Conservation (phyloP, 2,329 filamentous ascomycete species). For the Escovopsis weberi region DNA sequence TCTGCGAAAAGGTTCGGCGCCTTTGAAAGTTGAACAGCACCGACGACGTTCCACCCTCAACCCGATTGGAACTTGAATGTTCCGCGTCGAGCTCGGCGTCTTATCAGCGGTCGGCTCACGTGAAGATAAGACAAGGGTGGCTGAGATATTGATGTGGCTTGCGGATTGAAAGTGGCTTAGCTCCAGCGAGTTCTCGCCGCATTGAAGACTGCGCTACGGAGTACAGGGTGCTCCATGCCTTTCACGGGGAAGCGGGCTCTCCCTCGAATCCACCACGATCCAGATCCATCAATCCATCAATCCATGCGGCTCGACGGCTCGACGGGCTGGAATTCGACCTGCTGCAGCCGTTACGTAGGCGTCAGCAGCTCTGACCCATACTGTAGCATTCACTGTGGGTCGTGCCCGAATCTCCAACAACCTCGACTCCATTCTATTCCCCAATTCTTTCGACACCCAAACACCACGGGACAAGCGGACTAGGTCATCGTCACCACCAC, state of each 20-base stretch:
- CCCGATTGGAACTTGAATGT: no score
- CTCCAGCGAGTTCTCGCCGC: not conserved
- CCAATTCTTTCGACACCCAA: not conserved
- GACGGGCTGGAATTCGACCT: not conserved
- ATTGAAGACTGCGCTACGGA: not conserved
- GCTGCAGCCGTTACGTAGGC: constrained; percentile 16
- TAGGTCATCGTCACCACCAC: no score
- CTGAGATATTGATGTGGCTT: no score
- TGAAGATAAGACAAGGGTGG: constrained; percentile 10
- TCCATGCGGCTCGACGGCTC: no score
- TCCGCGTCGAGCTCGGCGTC: constrained; percentile 8
- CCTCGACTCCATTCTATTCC: not conserved
- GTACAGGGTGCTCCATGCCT: no score
- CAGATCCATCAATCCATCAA: no score
- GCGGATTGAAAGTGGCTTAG: no score
- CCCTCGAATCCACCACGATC: no score
- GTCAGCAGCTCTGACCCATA: constrained; percentile 1
- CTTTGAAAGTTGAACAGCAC: constrained; percentile 2
- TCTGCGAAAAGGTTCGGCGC: not conserved
- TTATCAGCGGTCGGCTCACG: constrained; percentile 12
- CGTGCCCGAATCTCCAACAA: not conserved
- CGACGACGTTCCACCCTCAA: no score
- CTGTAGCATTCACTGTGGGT: not conserved
- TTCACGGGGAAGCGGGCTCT: not conserved
- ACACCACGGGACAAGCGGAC: no score